Evolutionary conservation across 305 asterid species (phyloP).

Genomic region (Solanum hybrid): DNA sequence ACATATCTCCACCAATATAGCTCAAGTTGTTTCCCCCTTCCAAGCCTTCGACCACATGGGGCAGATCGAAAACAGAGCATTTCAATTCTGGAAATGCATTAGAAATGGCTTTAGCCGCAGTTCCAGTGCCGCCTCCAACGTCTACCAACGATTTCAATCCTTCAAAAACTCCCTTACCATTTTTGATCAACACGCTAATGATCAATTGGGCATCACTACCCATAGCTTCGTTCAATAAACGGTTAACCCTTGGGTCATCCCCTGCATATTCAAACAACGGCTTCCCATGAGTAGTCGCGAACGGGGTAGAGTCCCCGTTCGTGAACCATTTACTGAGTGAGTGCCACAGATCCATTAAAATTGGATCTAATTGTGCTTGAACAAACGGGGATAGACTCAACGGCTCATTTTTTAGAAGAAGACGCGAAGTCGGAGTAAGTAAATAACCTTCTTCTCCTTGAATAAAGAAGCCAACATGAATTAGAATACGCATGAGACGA

Average conservation of each 20-base stretch:
- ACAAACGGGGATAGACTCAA: constrained; percentile 4
- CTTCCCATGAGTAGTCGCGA: not conserved
- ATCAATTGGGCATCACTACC: constrained; percentile 2
- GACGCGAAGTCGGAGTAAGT: constrained; percentile 17
- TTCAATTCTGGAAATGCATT: not conserved
- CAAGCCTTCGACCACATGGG: not conserved
- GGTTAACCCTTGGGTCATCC: not conserved
- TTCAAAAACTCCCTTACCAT: not conserved
- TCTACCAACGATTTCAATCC: constrained; percentile 6
- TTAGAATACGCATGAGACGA: constrained; percentile 18
- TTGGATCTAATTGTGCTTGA: constrained; percentile 12
- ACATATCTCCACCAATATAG: constrained; percentile 6
- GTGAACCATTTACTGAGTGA: constrained; percentile 7
- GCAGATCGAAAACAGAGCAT: constrained; percentile 3
- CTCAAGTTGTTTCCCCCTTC: not conserved
- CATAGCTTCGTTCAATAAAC: not conserved
- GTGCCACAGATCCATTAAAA: constrained; percentile 3
- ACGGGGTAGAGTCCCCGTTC: not conserved
- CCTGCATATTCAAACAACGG: constrained; percentile 2
- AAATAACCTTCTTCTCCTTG: constrained; percentile 7
- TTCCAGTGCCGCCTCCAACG: constrained; percentile 13
- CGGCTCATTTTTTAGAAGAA: constrained; percentile 12
- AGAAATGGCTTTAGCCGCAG: not conserved
- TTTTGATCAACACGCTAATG: not conserved
- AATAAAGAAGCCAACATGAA: constrained; percentile 10